These are phyloP conservation scores for Aristolochia contorta DNA, from an alignment of 164 flowering plant species.

Conservation along the genomic window DNA sequence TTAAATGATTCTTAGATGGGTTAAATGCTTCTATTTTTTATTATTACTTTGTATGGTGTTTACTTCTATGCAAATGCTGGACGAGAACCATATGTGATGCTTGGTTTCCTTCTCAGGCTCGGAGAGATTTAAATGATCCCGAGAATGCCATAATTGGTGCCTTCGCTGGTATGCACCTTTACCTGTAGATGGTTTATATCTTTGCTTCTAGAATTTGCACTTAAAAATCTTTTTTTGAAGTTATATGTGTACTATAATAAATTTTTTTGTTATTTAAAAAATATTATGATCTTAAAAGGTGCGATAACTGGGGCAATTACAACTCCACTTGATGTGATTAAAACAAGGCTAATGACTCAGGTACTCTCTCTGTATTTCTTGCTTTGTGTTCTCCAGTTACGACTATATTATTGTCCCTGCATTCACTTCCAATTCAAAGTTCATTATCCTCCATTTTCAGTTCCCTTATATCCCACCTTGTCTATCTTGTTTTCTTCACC, in stretches of 20 bases:
- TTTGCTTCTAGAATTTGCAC: not conserved
- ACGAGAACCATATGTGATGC: not conserved
- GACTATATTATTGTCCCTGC: too few relatives aligned
- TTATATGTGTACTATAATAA: not conserved
- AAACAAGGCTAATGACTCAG: slow-evolving; percentile 96
- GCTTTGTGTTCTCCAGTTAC: too few relatives aligned
- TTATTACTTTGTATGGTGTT: not conserved
- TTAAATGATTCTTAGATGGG: too few relatives aligned
- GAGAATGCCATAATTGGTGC: slow-evolving; percentile 97
- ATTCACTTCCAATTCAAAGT: too few relatives aligned
- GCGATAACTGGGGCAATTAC: slow-evolving; percentile 91
- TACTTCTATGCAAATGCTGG: not conserved
- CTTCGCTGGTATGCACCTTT: slow-evolving; percentile 61
- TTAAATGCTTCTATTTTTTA: not conserved
- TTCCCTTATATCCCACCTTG: too few relatives aligned
- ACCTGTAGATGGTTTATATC: not conserved
- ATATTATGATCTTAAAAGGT: slow-evolving; percentile 29
- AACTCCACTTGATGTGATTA: slow-evolving; percentile 97
- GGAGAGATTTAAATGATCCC: slow-evolving; percentile 66
- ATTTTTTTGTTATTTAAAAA: not conserved
- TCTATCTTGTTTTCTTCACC: too few relatives aligned
- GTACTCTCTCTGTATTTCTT: slow-evolving; percentile 18
- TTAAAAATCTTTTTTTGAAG: not conserved
- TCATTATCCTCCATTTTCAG: too few relatives aligned
- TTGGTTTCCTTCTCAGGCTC: slow-evolving; percentile 46